Base-by-base conservation (phyloP, 352 stramenopile species). In the Phytophthora ohioensis region DNA sequence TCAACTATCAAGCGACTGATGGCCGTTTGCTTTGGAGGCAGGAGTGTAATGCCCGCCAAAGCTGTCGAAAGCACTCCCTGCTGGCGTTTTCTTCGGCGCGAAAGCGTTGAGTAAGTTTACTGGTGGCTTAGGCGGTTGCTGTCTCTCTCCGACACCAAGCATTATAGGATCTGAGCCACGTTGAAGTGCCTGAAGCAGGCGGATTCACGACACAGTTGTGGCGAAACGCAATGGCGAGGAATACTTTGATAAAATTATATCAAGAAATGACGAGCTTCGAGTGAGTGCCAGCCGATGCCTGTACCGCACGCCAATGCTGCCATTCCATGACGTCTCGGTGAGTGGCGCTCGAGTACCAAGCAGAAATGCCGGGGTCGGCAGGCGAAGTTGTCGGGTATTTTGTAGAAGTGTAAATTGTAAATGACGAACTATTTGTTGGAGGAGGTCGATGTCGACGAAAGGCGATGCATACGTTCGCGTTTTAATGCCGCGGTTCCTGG, bases 21-120 rank as follows among this genome's bases (percentile, higher is more conserved):
- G 34, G n/a, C 6, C 34, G 51, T 69, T 69, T 57, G 61, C 17
- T 55, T 66, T 54, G 54, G 62, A 32, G 30, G 21, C 34, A 27
- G 17, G 30, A 12, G n/a, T 36, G 45, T 70, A 70, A 70, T 70
- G 35, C 12, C 54, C 45, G n/a, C 12, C n/a, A 47, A 36, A 65
- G 43, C 21, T 27, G 17, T n/a, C 21, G 27, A 31, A 15, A 46
- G 34, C n/a, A 27, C 21, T 27, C 21, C 52, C 45, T 69, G 52
- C 42, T 54, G 41, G 21, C 3, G 46, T 17, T 51, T 9, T 35
- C 47, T 13, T 21, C 46, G 56, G 60, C 64, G 64, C 64, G 64
- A 66, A 71, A 71, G 64, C 34, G 48, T 21, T 62, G 39, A 21
- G 54, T 61, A 45, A 15, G 41, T 31, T 56, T 27, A 27, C 21